Evolutionary conservation across 352 stramenopile genomes (phyloP).

Genomic region (Saprolegnia parasitica): DNA sequence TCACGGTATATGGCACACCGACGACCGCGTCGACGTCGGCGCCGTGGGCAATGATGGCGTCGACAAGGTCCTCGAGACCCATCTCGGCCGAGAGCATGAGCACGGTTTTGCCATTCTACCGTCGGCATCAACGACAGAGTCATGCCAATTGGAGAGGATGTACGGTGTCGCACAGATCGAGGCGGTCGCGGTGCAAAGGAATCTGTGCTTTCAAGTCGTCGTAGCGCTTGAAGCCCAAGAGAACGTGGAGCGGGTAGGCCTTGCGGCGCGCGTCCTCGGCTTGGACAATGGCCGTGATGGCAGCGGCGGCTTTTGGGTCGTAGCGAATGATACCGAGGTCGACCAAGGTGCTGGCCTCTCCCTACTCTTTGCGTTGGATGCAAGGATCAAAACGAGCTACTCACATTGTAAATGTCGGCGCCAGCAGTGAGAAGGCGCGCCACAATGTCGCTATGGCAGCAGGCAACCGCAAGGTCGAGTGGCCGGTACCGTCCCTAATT

Average conservation of each 20-base stretch:
- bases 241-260: not conserved
- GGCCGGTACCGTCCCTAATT: not conserved
- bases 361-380: not conserved
- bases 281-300: not conserved
- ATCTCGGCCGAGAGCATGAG: slow-evolving; percentile 16
- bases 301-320: not conserved
- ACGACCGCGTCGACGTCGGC: slow-evolving; percentile 2
- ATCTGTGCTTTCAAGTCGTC: not conserved
- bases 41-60: not conserved
- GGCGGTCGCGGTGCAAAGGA: not conserved
- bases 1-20: not conserved
- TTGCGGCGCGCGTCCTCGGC: not conserved
- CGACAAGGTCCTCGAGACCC: not conserved
- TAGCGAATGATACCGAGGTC: not conserved
- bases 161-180: not conserved
- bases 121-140: slow-evolving; percentile 8
- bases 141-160: not conserved
- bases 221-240: not conserved
- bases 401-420: not conserved
- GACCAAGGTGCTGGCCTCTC: not conserved
- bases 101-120: slow-evolving; percentile 11
- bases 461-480: not conserved
- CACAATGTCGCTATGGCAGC: slow-evolving; percentile 1
- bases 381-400: not conserved
- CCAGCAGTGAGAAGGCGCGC: not conserved